Conservation (phyloP, 108 stramenopile genomes). For the Conticribra weissflogii region DNA sequence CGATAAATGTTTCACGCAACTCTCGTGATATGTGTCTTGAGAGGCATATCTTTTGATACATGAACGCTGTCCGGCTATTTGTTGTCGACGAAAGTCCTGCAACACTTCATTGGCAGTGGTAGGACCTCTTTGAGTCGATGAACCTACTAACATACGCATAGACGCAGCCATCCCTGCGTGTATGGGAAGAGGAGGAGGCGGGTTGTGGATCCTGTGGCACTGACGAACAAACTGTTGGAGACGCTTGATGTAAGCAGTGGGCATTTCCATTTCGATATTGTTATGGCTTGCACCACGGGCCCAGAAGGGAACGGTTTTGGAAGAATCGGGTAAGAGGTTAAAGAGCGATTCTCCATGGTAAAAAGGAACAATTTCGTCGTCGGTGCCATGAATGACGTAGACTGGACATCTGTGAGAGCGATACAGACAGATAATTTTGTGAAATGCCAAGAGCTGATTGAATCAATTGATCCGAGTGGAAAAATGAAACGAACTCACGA, state of each 20-base stretch:
- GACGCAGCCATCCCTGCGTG: background rate
- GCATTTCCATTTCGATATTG: conserved; percentile 55
- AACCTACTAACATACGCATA: too few relatives aligned
- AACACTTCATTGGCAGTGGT: background rate
- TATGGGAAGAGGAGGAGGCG: too few relatives aligned
- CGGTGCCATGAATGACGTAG: conserved; percentile 75
- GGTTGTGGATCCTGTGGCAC: conserved; percentile 38
- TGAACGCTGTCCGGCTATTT: background rate
- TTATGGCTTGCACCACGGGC: conserved; percentile 74
- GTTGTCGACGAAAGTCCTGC: background rate
- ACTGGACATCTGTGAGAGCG: conserved; percentile 68
- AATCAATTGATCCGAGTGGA: background rate
- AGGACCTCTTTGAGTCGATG: too few relatives aligned
- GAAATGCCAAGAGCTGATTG: too few relatives aligned
- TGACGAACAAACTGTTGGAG: conserved; percentile 48
- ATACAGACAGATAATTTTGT: too few relatives aligned
- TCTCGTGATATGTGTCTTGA: background rate
- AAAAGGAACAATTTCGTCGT: conserved; percentile 82
- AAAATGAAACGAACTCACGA: conserved; percentile 33
- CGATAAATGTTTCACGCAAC: background rate
- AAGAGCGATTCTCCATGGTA: conserved; percentile 73
- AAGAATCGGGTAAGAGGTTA: conserved; percentile 54
- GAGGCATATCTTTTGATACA: conserved; percentile 4
- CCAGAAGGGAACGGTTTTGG: conserved; percentile 77
- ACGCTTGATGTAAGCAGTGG: conserved; percentile 49